These are phyloP conservation scores for Fremontodendron californicum DNA, from an alignment of 345 rosid species.

Conservation along the genomic window DNA sequence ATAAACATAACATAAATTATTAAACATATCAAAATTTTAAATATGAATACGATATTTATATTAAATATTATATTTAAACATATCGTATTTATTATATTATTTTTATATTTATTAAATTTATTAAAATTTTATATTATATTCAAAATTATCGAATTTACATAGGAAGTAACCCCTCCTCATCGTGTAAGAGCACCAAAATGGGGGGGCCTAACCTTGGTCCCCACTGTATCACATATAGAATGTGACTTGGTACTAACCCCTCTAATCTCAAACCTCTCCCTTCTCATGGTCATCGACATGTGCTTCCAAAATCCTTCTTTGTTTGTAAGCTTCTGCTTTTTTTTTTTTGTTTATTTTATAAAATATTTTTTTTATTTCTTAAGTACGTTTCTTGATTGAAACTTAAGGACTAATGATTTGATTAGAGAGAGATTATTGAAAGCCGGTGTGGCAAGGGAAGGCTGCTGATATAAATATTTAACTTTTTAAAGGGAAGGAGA, in stretches of 20 bases:
- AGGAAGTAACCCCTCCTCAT: not conserved
- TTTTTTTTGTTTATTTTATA: not conserved
- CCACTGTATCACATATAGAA: constrained; percentile 35
- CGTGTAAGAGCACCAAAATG: not conserved
- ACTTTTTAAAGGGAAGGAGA: not conserved
- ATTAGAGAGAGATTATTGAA: not conserved
- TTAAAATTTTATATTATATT: too few species aligned
- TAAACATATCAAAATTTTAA: too few species aligned
- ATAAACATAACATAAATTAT: too few species aligned
- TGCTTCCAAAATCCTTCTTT: constrained; percentile 24
- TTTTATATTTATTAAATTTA: too few species aligned
- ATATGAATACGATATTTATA: too few species aligned
- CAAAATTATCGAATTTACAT: too few species aligned
- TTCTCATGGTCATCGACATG: not conserved
- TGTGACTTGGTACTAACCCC: constrained; percentile 41
- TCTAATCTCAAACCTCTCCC: constrained; percentile 3
- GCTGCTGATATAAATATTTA: not conserved
- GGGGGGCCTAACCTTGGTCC: constrained; percentile 20
- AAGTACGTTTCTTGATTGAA: not conserved
- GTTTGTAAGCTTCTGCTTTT: constrained; percentile 11
- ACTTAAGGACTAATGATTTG: constrained; percentile 14
- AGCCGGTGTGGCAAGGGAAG: not conserved
- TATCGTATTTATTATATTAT: too few species aligned
- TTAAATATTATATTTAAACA: too few species aligned
- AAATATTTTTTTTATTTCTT: not conserved